A percentile compares a stretch with the other conserved stretches of the same genome.
Conservation (phyloP, 2,329 filamentous ascomycete species). For the Apiospora malaysiana region DNA sequence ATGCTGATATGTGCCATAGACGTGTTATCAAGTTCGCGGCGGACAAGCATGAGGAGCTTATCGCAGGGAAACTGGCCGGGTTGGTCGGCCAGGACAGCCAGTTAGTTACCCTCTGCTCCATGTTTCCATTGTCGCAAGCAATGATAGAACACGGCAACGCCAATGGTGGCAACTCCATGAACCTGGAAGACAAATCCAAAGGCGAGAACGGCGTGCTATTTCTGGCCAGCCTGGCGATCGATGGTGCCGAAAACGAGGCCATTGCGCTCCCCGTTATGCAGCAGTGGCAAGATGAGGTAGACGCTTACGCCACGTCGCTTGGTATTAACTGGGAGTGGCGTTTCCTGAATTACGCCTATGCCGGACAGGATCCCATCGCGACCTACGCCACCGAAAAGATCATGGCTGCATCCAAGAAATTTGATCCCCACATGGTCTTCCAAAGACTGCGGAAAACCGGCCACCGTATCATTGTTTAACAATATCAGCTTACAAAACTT, state of each 20-base stretch:
- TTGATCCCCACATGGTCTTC: slow-evolving; percentile 44
- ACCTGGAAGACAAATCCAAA: slow-evolving; percentile 1
- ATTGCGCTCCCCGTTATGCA: slow-evolving; percentile 39
- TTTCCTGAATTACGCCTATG: slow-evolving; percentile 46
- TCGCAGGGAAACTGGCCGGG: slow-evolving; percentile 34
- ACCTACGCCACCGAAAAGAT: slow-evolving; percentile 43
- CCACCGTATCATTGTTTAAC: not conserved
- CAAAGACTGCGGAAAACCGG: not conserved
- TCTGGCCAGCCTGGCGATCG: slow-evolving; percentile 28
- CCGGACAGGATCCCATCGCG: slow-evolving; percentile 37
- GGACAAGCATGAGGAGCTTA: slow-evolving; percentile 37
- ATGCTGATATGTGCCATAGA: not conserved
- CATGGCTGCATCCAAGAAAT: slow-evolving; percentile 39
- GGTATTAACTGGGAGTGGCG: slow-evolving; percentile 37
- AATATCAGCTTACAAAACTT: no score
- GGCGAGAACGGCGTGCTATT: slow-evolving; percentile 20
- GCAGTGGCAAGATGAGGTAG: slow-evolving; percentile 37
- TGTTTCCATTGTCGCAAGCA: slow-evolving; percentile 39
- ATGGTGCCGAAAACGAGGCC: slow-evolving; percentile 35
- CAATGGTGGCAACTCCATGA: not conserved
- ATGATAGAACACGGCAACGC: slow-evolving; percentile 9
- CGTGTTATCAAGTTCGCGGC: slow-evolving; percentile 40
- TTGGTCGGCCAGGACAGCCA: slow-evolving; percentile 32
- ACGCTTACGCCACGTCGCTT: slow-evolving; percentile 28
- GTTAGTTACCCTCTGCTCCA: slow-evolving; percentile 38